phyloP scores from a whole-genome alignment of 1,284 basidiomycete species.

The Marasmius oreades region DNA sequence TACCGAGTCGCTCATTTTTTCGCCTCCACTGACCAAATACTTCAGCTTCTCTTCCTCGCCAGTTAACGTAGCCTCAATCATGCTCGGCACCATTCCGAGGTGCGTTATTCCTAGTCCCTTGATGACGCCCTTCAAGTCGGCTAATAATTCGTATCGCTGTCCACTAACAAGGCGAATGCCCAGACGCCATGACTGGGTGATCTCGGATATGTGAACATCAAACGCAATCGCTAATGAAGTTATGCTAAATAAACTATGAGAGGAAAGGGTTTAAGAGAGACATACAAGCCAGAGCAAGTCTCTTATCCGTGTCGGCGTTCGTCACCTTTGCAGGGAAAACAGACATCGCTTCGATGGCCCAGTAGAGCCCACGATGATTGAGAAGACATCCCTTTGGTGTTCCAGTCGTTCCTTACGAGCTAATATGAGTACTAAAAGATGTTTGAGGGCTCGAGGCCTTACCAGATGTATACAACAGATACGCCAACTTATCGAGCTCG shows the following conservation, averaged over 20 bases:
- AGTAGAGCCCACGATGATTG: slow-evolving; percentile 30
- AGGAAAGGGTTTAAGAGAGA: neutral
- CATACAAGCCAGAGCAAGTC: slow-evolving; percentile 16
- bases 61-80: slow-evolving; percentile 16
- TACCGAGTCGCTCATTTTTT: slow-evolving; percentile 16
- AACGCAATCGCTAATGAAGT: slow-evolving; percentile 14
- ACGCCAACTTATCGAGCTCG: slow-evolving; percentile 35
- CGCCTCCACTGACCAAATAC: slow-evolving; percentile 17
- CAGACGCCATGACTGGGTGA: slow-evolving; percentile 15
- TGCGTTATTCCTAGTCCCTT: slow-evolving; percentile 16
- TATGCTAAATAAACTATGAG: neutral
- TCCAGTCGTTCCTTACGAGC: slow-evolving; percentile 44
- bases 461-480: slow-evolving; percentile 55
- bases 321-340: slow-evolving; percentile 12
- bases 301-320: slow-evolving; percentile 17
- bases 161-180: slow-evolving; percentile 17
- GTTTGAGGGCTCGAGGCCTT: slow-evolving; percentile 3
- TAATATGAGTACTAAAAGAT: neutral
- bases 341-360: slow-evolving; percentile 16
- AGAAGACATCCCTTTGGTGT: slow-evolving; percentile 56
- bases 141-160: slow-evolving; percentile 14
- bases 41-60: slow-evolving; percentile 10
- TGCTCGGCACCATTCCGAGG: slow-evolving; percentile 18
- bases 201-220: slow-evolving; percentile 19
- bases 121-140: slow-evolving; percentile 14